These are phyloP conservation scores for Gaeumannomyces sp. DNA, from an alignment of 2,329 filamentous ascomycete genomes.

Conservation along the genomic window DNA sequence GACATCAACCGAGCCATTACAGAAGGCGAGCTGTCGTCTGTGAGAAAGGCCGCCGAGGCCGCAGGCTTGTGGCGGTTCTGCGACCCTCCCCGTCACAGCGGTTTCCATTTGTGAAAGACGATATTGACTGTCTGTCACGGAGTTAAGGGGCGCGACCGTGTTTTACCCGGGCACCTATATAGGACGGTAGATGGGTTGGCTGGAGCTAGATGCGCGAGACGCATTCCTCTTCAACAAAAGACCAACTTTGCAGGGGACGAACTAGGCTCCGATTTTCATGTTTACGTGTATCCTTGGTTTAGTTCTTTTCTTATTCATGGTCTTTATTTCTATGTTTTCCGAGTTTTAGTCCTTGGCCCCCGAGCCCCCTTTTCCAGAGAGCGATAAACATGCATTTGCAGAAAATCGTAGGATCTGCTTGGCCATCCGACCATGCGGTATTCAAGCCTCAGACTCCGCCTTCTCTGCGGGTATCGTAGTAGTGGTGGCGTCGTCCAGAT, in stretches of 20 bases:
- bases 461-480: neutral
- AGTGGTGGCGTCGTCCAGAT: neutral
- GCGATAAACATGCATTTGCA: neutral
- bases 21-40: constrained; percentile 57
- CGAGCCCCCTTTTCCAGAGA: neutral
- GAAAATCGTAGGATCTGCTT: neutral
- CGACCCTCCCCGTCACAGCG: constrained; percentile 50
- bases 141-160: no score
- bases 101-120: constrained; percentile 39
- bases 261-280: neutral
- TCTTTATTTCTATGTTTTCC: neutral
- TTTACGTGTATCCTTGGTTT: neutral
- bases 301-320: neutral
- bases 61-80: constrained; percentile 76
- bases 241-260: no score
- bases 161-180: no score
- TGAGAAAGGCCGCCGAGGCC: constrained; percentile 60
- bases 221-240: no score
- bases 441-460: neutral
- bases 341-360: neutral
- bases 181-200: no score
- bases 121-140: neutral
- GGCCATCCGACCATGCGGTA: neutral
- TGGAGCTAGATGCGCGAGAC: no score
- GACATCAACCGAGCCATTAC: constrained; percentile 72